These are phyloP conservation scores for Pleomassaria siparia DNA, from an alignment of 2,329 filamentous ascomycete species.

Conservation along the genomic window DNA sequence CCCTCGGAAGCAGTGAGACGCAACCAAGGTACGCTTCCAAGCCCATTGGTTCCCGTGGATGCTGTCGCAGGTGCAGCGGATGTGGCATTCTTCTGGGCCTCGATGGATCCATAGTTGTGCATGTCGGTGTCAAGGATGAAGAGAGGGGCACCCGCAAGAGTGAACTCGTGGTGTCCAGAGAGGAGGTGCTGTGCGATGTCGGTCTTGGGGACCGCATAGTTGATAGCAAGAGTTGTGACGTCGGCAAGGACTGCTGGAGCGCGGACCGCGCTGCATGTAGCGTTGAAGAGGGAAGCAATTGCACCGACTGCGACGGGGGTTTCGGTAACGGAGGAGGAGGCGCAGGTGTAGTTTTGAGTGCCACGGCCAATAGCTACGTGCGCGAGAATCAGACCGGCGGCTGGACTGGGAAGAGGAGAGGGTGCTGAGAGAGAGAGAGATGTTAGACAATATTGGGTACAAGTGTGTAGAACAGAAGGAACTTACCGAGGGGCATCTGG, in stretches of 20 bases:
- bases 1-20: conserved; percentile 58
- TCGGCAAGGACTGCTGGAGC: conserved; percentile 66
- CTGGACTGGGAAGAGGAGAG: conserved; percentile 61
- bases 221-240: conserved; percentile 68
- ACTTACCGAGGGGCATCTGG: conserved; percentile 36
- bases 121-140: conserved; percentile 71
- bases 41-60: conserved; percentile 56
- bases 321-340: conserved; percentile 57
- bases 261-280: conserved; percentile 72
- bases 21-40: conserved; percentile 77
- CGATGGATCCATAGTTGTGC: conserved; percentile 59
- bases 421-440: conserved; percentile 50
- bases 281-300: conserved; percentile 83
- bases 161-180: conserved; percentile 82
- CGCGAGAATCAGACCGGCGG: conserved; percentile 63
- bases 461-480: background rate
- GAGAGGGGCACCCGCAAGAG: conserved; percentile 67
- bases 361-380: conserved; percentile 87
- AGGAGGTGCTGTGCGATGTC: conserved; percentile 60
- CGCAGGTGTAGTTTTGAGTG: conserved; percentile 93
- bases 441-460: conserved; percentile 19
- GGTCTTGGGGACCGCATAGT: conserved; percentile 59
- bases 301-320: conserved; percentile 70
- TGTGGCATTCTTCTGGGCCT: conserved; percentile 63
- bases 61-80: conserved; percentile 65